A percentile compares a stretch with the other conserved stretches of the same genome.
Conservation (phyloP, 495 filamentous ascomycete genomes). For the Tetracladium setigerum region DNA sequence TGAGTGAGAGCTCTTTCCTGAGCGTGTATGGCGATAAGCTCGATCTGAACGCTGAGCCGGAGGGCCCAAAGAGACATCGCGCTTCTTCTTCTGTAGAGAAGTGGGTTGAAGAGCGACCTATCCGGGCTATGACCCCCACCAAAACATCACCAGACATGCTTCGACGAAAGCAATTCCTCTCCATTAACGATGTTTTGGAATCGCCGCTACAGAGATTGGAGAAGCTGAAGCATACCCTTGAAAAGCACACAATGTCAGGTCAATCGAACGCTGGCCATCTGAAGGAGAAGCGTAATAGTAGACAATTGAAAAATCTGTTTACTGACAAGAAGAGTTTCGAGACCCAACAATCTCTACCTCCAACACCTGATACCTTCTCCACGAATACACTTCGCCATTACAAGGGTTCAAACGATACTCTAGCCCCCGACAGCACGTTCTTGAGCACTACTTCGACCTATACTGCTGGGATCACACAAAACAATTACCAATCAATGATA, state of each 20-base stretch:
- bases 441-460: constrained; percentile 10
- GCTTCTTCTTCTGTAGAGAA: constrained; percentile 21
- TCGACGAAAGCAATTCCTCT: constrained; percentile 28
- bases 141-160: constrained; percentile 11
- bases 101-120: constrained; percentile 20
- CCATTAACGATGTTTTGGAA: constrained; percentile 33
- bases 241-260: constrained; percentile 5
- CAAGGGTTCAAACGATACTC: constrained; percentile 30
- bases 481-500: constrained; percentile 10
- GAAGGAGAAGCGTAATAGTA: constrained; percentile 1
- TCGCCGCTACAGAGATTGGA: constrained; percentile 36
- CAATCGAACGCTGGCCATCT: background rate
- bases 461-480: background rate
- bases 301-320: constrained; percentile 1
- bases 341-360: constrained; percentile 29
- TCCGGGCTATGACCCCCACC: constrained; percentile 6
- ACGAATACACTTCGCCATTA: constrained; percentile 38
- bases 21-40: constrained; percentile 50
- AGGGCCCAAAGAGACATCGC: constrained; percentile 3
- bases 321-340: constrained; percentile 10
- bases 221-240: constrained; percentile 22
- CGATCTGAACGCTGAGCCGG: constrained; percentile 13
- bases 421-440: constrained; percentile 6
- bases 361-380: constrained; percentile 47
- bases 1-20: constrained; percentile 74